Evolutionary conservation across 1,284 basidiomycete genomes (phyloP).

Genomic region (Cryptococcus sp.): DNA sequence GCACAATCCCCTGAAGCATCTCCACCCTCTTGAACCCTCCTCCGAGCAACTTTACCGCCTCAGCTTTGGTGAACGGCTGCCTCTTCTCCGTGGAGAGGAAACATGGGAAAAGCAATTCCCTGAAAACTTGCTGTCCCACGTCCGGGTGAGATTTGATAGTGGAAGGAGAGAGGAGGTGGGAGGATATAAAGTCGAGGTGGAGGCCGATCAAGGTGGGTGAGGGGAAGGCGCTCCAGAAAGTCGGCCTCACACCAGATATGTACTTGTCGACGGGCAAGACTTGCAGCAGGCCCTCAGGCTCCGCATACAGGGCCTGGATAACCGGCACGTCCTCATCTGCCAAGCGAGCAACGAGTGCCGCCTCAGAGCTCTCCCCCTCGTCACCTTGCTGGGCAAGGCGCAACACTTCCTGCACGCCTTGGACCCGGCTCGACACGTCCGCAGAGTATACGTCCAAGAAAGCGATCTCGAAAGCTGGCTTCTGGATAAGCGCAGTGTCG

Average conservation of each 20-base stretch:
- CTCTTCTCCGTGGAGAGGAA: conserved; percentile 68
- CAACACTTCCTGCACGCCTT: conserved; percentile 45
- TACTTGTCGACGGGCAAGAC: conserved; percentile 53
- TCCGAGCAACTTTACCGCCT: conserved; percentile 8
- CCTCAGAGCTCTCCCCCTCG: conserved; percentile 35
- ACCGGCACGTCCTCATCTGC: conserved; percentile 63
- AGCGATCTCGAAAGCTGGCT: conserved; percentile 23
- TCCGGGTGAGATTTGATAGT: conserved; percentile 35
- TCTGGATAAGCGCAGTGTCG: conserved; percentile 17
- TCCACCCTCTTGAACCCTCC: conserved; percentile 31
- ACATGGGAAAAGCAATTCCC: conserved; percentile 65
- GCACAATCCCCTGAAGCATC: conserved; percentile 25
- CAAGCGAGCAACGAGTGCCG: conserved; percentile 56
- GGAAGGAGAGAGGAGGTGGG: conserved; percentile 50
- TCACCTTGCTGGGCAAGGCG: conserved; percentile 19
- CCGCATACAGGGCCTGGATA: conserved; percentile 63
- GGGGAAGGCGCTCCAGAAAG: conserved; percentile 50
- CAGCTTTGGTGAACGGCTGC: conserved; percentile 54
- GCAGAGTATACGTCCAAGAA: conserved; percentile 49
- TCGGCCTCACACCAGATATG: conserved; percentile 55
- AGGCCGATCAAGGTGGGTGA: conserved; percentile 50
- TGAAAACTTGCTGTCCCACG: conserved; percentile 55
- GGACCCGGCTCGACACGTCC: conserved; percentile 46
- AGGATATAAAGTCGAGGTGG: conserved; percentile 64
- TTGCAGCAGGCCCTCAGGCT: conserved; percentile 54